Percentiles rank a stretch among this genome's conserved stretches.
Conservation (phyloP, 306 rosid species). For the Hippophae gyantsensis region DNA sequence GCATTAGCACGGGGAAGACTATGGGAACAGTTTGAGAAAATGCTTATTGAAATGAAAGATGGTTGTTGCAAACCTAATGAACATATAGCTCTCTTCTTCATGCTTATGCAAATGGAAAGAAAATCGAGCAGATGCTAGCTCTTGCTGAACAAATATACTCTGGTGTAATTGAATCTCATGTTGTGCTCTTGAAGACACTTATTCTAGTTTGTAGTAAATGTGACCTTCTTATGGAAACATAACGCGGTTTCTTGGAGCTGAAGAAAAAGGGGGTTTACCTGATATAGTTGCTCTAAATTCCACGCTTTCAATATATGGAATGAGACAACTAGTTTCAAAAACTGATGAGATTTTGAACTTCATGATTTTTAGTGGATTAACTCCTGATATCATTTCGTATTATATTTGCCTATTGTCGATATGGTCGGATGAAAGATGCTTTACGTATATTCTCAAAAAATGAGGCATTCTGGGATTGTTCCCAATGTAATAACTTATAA, state of each 20-base stretch:
- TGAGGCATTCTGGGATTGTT: constrained; percentile 51
- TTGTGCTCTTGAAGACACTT: constrained; percentile 81
- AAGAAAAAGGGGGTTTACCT: constrained; percentile 48
- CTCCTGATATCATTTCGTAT: constrained; percentile 73
- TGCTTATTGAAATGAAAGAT: constrained; percentile 68
- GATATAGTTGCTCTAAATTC: constrained; percentile 71
- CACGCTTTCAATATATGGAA: constrained; percentile 83
- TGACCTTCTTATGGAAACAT: constrained; percentile 69
- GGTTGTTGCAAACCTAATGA: constrained; percentile 77
- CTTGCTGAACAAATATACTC: constrained; percentile 72
- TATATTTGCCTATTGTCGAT: constrained; percentile 69
- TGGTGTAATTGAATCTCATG: constrained; percentile 46
- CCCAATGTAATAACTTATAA: constrained; percentile 81
- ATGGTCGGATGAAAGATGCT: constrained; percentile 76
- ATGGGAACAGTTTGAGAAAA: constrained; percentile 81
- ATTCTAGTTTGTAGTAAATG: constrained; percentile 74
- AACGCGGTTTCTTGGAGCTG: constrained; percentile 61
- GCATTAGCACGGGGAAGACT: constrained; percentile 91
- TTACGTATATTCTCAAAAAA: constrained; percentile 67
- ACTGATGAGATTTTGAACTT: constrained; percentile 62
- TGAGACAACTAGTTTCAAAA: constrained; percentile 68
- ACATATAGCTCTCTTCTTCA: constrained; percentile 82
- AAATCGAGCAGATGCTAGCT: constrained; percentile 49
- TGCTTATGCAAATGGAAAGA: constrained; percentile 85
- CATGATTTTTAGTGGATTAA: constrained; percentile 60